Conservation (phyloP, 148 eudicot genomes). For the Pouteria glomerata region DNA sequence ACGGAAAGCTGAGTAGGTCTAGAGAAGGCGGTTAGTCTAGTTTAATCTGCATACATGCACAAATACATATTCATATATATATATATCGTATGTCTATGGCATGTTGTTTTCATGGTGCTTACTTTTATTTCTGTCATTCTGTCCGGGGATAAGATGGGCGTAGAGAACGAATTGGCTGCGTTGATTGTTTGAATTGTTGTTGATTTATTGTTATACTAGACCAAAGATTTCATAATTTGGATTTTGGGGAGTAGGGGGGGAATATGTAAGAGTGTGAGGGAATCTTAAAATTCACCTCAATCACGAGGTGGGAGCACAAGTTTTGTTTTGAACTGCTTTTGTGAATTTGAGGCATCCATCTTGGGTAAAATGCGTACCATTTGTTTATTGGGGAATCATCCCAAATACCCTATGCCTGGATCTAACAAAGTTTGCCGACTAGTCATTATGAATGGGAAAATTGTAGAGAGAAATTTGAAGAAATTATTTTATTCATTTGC, state of each 20-base stretch:
- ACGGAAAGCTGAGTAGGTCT: slow-evolving; percentile 15
- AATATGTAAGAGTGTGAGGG: background rate
- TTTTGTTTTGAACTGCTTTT: slow-evolving; percentile 4
- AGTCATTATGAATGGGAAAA: background rate
- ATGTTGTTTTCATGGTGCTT: background rate
- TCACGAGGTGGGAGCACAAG: background rate
- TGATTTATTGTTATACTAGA: too few species aligned
- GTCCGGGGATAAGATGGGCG: too few species aligned
- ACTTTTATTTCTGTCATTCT: too few species aligned
- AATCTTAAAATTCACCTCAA: background rate
- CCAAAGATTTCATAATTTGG: too few species aligned
- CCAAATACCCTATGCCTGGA: background rate
- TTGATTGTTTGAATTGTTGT: background rate
- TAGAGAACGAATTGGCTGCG: too few species aligned
- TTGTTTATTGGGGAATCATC: background rate
- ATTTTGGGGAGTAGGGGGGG: too few species aligned
- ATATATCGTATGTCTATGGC: background rate
- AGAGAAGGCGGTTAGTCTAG: slow-evolving; percentile 20
- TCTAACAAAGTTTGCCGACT: background rate
- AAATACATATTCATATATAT: background rate
- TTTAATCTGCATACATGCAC: background rate
- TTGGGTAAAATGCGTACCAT: background rate
- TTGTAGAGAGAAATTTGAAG: background rate
- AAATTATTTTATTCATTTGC: slow-evolving; percentile 1
- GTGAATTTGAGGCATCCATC: background rate